Base-by-base conservation (phyloP, 2,329 filamentous ascomycete genomes). In the Sporothrix humicola region DNA sequence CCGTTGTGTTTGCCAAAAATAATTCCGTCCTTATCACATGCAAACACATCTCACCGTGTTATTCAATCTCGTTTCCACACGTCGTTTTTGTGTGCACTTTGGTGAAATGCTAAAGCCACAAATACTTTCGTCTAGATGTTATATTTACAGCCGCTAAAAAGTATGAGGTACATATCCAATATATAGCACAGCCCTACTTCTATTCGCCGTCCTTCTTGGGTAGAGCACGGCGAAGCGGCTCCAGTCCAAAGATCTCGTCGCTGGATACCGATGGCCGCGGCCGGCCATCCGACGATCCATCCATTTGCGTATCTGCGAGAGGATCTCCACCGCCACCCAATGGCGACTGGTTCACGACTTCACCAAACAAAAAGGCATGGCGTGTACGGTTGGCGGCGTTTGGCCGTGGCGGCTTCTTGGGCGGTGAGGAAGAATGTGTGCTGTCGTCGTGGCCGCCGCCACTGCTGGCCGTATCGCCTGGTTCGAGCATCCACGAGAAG, bases 401-500 rank as follows among this genome's bases (percentile, higher is more conserved):
- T 69, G 71, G 65, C 76, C 65, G 82, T 42, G 73, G 65, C 71
- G 74, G 56, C 73, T 73, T 74, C 74, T 73, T 61, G 15, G 52
- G 23, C 2, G 61, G 44, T 13, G 52, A 66, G 4, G 69, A 56
- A 17, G 69, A 46, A 6, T 15, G 44, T 9, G 23, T 6, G 6
- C 54, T 20, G n/a, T 68, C 26, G 10, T 7, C 59, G 68, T 63
- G 46, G 69, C 59, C 3, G 12, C 52, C 5, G 2, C 68, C 9
- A 20, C 50, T 26, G 10, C 13, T 66, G 10, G 78, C 74, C 2
- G 73, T 73, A 76, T 87, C 86, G 2, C 87, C 87, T 76, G 90
- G 90, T 1, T 91, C 90, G 0, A 94, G 84, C 91, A 94, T 94
- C 91, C 91, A 94, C 0, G 92, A 90, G 80, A 93, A 94, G 3